These are phyloP conservation scores for Phylloporus scabripes DNA, from an alignment of 768 basidiomycete genomes.

Conservation along the genomic window DNA sequence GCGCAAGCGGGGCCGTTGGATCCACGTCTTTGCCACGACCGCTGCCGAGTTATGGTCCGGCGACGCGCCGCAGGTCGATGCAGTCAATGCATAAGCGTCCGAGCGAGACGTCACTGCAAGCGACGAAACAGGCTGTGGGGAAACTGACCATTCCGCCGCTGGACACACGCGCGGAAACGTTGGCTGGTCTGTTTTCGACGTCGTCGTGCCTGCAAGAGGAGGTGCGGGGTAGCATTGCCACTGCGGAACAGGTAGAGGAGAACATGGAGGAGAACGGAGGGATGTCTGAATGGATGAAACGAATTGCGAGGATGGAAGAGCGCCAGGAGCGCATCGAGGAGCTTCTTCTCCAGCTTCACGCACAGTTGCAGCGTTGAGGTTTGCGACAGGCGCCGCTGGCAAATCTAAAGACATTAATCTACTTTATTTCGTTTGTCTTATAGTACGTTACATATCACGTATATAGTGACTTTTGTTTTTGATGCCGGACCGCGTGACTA, in stretches of 20 bases:
- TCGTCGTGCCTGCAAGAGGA: conserved; percentile 22
- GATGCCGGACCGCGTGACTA: conserved; percentile 1
- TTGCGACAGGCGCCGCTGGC: neutral
- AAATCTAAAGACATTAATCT: neutral
- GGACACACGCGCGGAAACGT: conserved; percentile 23
- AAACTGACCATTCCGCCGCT: conserved; percentile 14
- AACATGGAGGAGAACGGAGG: conserved; percentile 23
- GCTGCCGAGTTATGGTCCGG: conserved; percentile 35
- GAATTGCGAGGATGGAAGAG: conserved; percentile 39
- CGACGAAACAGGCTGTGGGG: neutral
- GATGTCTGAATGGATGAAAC: conserved; percentile 26
- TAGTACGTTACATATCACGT: conserved; percentile 1
- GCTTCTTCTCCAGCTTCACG: conserved; percentile 34
- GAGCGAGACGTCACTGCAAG: conserved; percentile 10
- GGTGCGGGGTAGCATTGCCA: conserved; percentile 9
- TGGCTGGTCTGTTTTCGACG: conserved; percentile 18
- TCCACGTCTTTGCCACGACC: conserved; percentile 7
- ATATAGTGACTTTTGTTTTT: conserved; percentile 3
- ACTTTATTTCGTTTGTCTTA: neutral
- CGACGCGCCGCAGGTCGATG: conserved; percentile 35
- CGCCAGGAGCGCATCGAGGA: conserved; percentile 46
- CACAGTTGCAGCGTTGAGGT: conserved; percentile 9
- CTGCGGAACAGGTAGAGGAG: conserved; percentile 27
- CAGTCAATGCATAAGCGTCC: conserved; percentile 17
- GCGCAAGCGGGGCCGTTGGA: conserved; percentile 6